These are phyloP conservation scores for Pachysolen tannophilus DNA, from an alignment of 805 yeast genomes.

Conservation along the genomic window DNA sequence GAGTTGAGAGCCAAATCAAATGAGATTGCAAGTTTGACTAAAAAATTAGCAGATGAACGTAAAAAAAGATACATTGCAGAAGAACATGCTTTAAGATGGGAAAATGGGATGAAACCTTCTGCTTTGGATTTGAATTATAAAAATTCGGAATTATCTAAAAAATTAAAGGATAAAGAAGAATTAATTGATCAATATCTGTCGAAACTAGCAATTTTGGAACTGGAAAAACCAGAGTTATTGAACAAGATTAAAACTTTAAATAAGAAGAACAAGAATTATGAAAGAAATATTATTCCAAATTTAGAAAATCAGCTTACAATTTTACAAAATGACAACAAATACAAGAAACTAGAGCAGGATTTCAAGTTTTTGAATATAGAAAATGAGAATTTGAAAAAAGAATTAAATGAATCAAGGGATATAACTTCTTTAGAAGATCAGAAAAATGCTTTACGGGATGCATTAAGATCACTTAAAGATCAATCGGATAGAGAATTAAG, in stretches of 20 bases:
- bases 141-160: constrained; percentile 42
- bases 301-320: constrained; percentile 33
- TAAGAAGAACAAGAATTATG: constrained; percentile 33
- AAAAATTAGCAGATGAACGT: constrained; percentile 55
- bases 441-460: constrained; percentile 22
- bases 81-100: constrained; percentile 53
- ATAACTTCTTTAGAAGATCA: constrained; percentile 19
- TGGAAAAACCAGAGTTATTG: constrained; percentile 28
- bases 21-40: constrained; percentile 44
- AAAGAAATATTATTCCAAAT: constrained; percentile 35
- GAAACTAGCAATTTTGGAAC: constrained; percentile 30
- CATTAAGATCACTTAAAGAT: constrained; percentile 19
- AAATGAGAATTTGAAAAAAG: constrained; percentile 25
- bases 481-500: constrained; percentile 19
- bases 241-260: constrained; percentile 31
- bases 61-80: constrained; percentile 61
- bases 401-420: constrained; percentile 15
- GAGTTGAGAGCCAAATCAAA: constrained; percentile 29
- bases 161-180: constrained; percentile 40
- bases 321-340: constrained; percentile 18
- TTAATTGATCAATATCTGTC: constrained; percentile 36
- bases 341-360: constrained; percentile 17
- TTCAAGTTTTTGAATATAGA: constrained; percentile 21
- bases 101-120: constrained; percentile 44
- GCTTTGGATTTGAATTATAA: constrained; percentile 49